Base-by-base conservation (phyloP, 352 stramenopile genomes). In the Pythium aquatile region DNA sequence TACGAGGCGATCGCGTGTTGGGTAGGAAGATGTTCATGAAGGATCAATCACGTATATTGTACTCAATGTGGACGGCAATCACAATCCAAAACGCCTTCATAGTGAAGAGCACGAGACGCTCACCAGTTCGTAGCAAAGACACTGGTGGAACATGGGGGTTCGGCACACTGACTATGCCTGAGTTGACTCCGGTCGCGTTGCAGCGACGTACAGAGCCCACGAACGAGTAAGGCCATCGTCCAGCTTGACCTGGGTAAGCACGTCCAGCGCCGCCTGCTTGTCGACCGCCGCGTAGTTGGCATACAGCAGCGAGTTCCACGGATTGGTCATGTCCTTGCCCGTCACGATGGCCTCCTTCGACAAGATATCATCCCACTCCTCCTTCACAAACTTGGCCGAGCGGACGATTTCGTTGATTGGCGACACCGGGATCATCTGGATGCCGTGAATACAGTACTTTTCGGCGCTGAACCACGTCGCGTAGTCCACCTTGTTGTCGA, bases 401-500 rank as follows among this genome's bases (percentile, higher is more conserved):
- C 85, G 85, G 47, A 84, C 76, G 32, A 89, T 66, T 58, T 87
- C 77, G 47, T 82, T 90, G 65, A 91, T 81, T 1, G 82, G 82
- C 20, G 79, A 89, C 46, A 91, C 75, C 0, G 78, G 83, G 16
- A 92, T 81, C 83, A 93, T 93, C 61, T 93, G 83, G 39, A 93
- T 90, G 32, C 83, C 83, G 55, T 93, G 83, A 63, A 93, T 93
- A 17, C 73, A 81, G 40, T 90, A 82, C 47, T 78, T 79, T 44
- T 88, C 73, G 7, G 82, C 55, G 29, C 84, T 75, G 65, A 90
- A 92, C 79, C 79, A 92, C 40, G 81, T 88, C 37, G 80, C 75
- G 70, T 92, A 92, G 70, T 80, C 79, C 2, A 78, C 75, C 63
- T 88, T 87, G 73, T 89, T 90, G 68, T 92, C 83, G 57, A 90